Conservation (phyloP, 1,284 basidiomycete species). For the Heliocybe sulcata region DNA sequence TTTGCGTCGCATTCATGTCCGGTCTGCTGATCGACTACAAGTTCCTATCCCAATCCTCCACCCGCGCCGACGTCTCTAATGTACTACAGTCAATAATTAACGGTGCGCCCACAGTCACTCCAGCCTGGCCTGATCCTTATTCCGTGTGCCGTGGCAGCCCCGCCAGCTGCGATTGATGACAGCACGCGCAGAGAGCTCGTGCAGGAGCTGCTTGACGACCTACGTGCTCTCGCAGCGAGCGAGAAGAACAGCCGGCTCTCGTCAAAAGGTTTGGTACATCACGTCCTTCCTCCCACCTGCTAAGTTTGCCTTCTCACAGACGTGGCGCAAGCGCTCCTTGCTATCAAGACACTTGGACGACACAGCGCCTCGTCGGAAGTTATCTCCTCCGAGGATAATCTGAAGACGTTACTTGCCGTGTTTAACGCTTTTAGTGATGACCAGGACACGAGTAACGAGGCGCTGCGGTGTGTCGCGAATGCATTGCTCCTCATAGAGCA, state of each 20-base stretch:
- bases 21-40: conserved; percentile 27
- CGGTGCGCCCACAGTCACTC: conserved; percentile 22
- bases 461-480: conserved; percentile 70
- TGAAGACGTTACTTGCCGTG: conserved; percentile 45
- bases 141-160: conserved; percentile 21
- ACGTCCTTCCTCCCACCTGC: conserved; percentile 14
- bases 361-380: conserved; percentile 62
- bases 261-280: conserved; percentile 34
- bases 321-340: conserved; percentile 54
- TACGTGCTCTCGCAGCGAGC: conserved; percentile 31
- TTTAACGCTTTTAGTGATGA: conserved; percentile 46
- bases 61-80: conserved; percentile 34
- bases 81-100: conserved; percentile 41
- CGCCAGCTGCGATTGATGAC: conserved; percentile 36
- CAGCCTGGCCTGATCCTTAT: conserved; percentile 1
- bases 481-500: conserved; percentile 60
- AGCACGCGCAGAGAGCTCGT: conserved; percentile 41
- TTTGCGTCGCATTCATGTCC: background rate
- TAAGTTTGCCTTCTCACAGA: no score
- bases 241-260: conserved; percentile 37
- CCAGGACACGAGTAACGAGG: conserved; percentile 57
- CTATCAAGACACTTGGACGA: conserved; percentile 73
- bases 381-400: conserved; percentile 46
- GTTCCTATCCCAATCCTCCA: conserved; percentile 35
- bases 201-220: conserved; percentile 51